These are phyloP conservation scores for Volvox reticuliferus DNA, from an alignment of 139 green algal species.

Conservation along the genomic window DNA sequence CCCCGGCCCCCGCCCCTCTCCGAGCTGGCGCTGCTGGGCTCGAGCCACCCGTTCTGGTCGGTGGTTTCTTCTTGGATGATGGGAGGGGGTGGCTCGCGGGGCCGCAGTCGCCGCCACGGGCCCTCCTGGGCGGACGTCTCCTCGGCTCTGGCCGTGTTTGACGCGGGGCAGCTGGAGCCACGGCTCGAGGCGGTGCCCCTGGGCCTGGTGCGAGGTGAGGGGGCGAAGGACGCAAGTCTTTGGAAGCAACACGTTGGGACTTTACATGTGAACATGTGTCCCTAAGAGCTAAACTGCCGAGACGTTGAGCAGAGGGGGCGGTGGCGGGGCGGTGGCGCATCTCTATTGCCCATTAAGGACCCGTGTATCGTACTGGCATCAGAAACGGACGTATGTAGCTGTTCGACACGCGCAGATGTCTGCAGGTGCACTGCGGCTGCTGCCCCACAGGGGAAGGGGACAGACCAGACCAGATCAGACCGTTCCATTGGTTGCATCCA, in stretches of 20 bases:
- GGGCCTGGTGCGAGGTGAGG: slow-evolving; percentile 28
- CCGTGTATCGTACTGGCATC: too few species aligned
- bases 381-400: too few species aligned
- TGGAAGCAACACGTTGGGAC: neutral
- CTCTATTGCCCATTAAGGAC: too few species aligned
- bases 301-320: too few species aligned
- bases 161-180: neutral
- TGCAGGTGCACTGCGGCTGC: too few species aligned
- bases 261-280: too few species aligned
- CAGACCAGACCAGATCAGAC: too few species aligned
- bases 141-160: slow-evolving; percentile 39
- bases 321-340: too few species aligned
- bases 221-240: neutral
- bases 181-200: neutral
- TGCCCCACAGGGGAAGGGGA: too few species aligned
- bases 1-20: neutral
- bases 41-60: slow-evolving; percentile 21
- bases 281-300: too few species aligned
- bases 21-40: neutral
- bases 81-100: slow-evolving; percentile 21
- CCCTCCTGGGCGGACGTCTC: slow-evolving; percentile 25
- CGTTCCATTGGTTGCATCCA: too few species aligned
- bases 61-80: neutral
- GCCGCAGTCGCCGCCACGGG: neutral
- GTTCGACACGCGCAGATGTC: too few species aligned